Evolutionary conservation across 352 stramenopile genomes (phyloP), one percentile per base, ranked within the genome.

Genomic region (Pythium aphanidermatum): DNA sequence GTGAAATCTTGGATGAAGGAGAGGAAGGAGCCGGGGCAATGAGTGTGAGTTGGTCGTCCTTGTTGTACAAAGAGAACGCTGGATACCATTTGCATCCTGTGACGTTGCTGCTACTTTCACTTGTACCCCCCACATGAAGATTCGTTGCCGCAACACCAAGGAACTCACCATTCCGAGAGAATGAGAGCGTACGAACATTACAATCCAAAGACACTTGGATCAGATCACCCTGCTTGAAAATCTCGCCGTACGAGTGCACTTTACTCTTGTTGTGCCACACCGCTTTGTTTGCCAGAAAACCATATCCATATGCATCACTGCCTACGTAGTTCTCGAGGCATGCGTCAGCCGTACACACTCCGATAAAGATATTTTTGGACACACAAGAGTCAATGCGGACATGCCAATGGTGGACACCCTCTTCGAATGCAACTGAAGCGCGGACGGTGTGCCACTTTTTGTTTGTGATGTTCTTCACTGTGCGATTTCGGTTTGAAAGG

Each of bases 341-440:
- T 5, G 76, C 80, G 8, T 92, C 63, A 3, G 47, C 58, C 0
- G 71, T 87, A 26, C 74, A 82, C 10, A 96, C 67, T 2, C 87
- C 87, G 19, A 96, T 86, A 46, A 96, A 96, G 20, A 96, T 93
- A 47, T 96, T 96, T 51, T 96, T 96, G 7, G 76, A 93, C 20
- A 92, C 73, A 35, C 84, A 96, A 35, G 70, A 74, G 47, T 96
- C 83, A 28, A 96, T 77, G 29, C 74, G 68, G 23, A 96, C 85
- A 21, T 92, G 77, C 87, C 87, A 96, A 27, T 71, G 46, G 46
- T 96, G 86, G n/a, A 91, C 43, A 2, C 87, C 86, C 30, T 77
- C 67, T 10, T 76, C 74, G 60, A 95, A 95, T 0, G 61, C 65
- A 0, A 78, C 58, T 0, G 62, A 74, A 2, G 76, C 72, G 30